These are phyloP conservation scores for Hemisphaericaspora nanyangensis DNA, from an alignment of 805 yeast genomes.

Conservation along the genomic window DNA sequence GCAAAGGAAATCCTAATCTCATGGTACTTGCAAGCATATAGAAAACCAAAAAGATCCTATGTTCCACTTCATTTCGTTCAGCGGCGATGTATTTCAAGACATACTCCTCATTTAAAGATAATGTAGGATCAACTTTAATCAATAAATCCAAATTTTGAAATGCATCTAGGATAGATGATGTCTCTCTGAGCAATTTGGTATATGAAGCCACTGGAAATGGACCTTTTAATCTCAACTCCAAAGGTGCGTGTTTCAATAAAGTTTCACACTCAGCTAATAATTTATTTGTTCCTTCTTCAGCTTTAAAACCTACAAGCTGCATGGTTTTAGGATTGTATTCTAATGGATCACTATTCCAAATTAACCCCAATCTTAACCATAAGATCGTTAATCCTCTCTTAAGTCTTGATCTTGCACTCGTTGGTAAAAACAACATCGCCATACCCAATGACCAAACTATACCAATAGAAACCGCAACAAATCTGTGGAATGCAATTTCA, in stretches of 20 bases:
- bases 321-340: constrained; percentile 30
- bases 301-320: constrained; percentile 41
- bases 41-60: constrained; percentile 68
- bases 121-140: constrained; percentile 56
- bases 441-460: constrained; percentile 73
- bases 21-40: constrained; percentile 77
- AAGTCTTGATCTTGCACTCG: constrained; percentile 68
- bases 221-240: constrained; percentile 73
- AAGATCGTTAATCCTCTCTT: constrained; percentile 61
- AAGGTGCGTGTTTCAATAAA: constrained; percentile 65
- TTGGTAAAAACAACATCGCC: constrained; percentile 65
- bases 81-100: constrained; percentile 51
- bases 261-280: constrained; percentile 59
- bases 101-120: constrained; percentile 49
- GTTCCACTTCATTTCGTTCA: constrained; percentile 68
- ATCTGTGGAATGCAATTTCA: constrained; percentile 77
- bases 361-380: constrained; percentile 78
- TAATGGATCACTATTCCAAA: constrained; percentile 76
- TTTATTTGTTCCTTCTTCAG: constrained; percentile 44
- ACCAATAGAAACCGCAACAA: constrained; percentile 68
- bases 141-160: constrained; percentile 70
- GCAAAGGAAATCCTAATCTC: constrained; percentile 72
- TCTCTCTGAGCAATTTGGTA: constrained; percentile 46
- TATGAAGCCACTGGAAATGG: constrained; percentile 57
- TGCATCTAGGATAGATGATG: constrained; percentile 67